Base-by-base conservation (phyloP, 306 rosid species). In the Prosopis cineraria region DNA sequence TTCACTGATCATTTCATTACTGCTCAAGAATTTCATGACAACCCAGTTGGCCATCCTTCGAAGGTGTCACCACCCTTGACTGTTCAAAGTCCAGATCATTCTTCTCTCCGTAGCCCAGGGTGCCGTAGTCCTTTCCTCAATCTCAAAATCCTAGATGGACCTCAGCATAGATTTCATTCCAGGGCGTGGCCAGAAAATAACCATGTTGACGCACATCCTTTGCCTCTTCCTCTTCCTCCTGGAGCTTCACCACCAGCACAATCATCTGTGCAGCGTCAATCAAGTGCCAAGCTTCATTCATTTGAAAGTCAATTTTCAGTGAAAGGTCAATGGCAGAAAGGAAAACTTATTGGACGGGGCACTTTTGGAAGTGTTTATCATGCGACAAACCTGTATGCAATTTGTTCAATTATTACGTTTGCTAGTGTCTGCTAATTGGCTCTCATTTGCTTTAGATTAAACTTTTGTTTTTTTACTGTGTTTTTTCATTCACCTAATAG, bases 141-240 rank as follows among this genome's bases (percentile, higher is more conserved):
- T 73, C 73, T 75, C 7, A 84, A 77, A 79, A 70, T 66, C 78
- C 85, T 81, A 52, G 90, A 90, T 56, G 84, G 83, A 65, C 74
- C 33, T 40, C 77, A 47, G 53, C 86, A 50, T 17, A 89, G 75
- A 48, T 56, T 59, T 33, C 75, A 6, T 79, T 31, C 67, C 65
- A 73, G 82, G 40, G 90, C 80, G 78, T 68, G 89, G 79, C 78
- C 81, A 40, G 97, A 93, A 41, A 81, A 36, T 74, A 84, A 72
- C 72, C 90, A 84, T 72, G 86, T 68, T 17, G 90, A 80, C 81
- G 93, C 97, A 69, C 89, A 92, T 82, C 97, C 97, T 0, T 84
- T 95, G 85, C 98, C 98, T 29, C 97, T 84, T 79, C 98, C 98
- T 59, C 98, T 84, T 82, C 98, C 98, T 59, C 98, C 98, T 3